Conservation (phyloP, 2,329 filamentous ascomycete genomes). For the Colletotrichum sublineola region DNA sequence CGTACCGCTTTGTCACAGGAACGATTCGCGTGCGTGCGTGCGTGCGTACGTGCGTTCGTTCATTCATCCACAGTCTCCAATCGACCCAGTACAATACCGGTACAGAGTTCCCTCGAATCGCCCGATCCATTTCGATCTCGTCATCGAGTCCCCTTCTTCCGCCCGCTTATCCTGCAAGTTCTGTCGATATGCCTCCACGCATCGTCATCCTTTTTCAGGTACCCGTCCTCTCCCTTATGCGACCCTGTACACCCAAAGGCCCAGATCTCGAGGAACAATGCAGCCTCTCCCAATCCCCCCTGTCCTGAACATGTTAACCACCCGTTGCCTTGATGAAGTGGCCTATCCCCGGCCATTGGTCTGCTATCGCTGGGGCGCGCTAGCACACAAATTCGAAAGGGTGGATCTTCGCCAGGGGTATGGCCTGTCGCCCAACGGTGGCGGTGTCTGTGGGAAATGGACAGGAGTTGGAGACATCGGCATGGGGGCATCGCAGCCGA, state of each 20-base stretch:
- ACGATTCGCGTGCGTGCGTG: constrained; percentile 21
- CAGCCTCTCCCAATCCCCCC: constrained; percentile 13
- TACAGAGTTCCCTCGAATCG: not conserved
- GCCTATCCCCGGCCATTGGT: constrained; percentile 33
- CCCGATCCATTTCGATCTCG: not conserved
- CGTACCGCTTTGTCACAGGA: not conserved
- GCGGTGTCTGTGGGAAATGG: constrained; percentile 39
- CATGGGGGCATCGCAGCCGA: constrained; percentile 8
- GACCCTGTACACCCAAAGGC: not conserved
- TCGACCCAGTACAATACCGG: not conserved
- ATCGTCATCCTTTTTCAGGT: constrained; percentile 5
- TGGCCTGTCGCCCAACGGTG: constrained; percentile 39
- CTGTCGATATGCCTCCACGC: not conserved
- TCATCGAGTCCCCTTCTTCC: constrained; percentile 5
- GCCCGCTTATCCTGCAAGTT: not conserved
- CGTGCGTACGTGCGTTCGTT: not conserved
- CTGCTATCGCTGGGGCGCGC: constrained; percentile 34
- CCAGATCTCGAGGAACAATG: constrained; percentile 30
- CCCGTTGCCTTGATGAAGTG: constrained; percentile 36
- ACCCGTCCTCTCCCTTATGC: constrained; percentile 5
- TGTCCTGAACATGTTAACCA: constrained; percentile 6
- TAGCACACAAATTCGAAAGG: constrained; percentile 34
- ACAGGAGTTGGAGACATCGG: constrained; percentile 17
- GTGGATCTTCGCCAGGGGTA: constrained; percentile 36
- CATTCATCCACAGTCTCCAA: constrained; percentile 20